Base-by-base conservation (phyloP, 164 flowering plant genomes). In the Warburgia ugandensis region DNA sequence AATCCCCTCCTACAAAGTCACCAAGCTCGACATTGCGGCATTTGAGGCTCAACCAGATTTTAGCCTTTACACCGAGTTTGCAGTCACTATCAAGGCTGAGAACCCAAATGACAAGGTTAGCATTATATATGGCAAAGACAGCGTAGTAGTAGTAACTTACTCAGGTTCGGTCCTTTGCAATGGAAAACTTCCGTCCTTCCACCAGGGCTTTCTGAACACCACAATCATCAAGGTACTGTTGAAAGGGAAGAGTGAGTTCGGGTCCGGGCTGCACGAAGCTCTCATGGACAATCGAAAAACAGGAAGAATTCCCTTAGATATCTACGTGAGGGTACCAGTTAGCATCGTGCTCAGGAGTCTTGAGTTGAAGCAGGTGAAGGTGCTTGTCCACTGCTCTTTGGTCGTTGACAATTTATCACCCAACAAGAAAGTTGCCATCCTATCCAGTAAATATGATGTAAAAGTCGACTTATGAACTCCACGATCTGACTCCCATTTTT, bases 331-430 rank as follows among this genome's bases (percentile, higher is more conserved):
- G 39, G 78, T 55, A 3, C 95, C 91, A 4, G 69, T 86, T 16
- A 55, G 25, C 0, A 42, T 83, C 10, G 69, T 54, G 45, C 0
- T 80, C n/a, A 72, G 56, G 5, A n/a, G 27, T 0, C 5, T 67
- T 4, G 46, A 54, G 3, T 16, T 72, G 55, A 68, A 48, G 43
- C 52, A 76, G 50, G 26, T 83, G 17, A 31, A 6, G 2, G 76
- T 79, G 49, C 21, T 29, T 13, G 76, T 78, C 1, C 69, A 69
- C 45, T 73, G 77, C 50, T 55, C 72, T 16, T 42, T 86, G 69
- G 75, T 77, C 17, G 67, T 83, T 0, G 77, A 79, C 58, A 76
- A 58, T 48, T 51, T 86, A 65, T 26, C 68, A 0, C 84, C 87
- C 0, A 55, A 66, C 6, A 70, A 73, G 63, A 68, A 69, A 43